These are phyloP conservation scores for Termitomyces sp. DNA, from an alignment of 768 basidiomycete genomes.

Conservation along the genomic window DNA sequence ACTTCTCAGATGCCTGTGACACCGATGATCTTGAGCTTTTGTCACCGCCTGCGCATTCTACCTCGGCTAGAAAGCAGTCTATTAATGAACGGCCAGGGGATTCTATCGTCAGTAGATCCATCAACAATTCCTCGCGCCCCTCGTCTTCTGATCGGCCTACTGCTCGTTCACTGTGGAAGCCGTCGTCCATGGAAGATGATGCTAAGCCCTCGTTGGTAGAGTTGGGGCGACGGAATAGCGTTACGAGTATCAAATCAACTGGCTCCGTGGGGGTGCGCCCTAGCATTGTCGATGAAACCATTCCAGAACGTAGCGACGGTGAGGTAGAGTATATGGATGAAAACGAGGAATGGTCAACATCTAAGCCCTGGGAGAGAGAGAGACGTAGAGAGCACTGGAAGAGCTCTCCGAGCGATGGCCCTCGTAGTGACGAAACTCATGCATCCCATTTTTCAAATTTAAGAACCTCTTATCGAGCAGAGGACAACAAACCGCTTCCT, in stretches of 20 bases:
- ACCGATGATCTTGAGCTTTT: conserved; percentile 20
- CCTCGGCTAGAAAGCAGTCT: conserved; percentile 8
- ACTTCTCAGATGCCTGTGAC: conserved; percentile 2
- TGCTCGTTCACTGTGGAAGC: conserved; percentile 40
- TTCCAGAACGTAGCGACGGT: conserved; percentile 29
- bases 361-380: conserved; percentile 15
- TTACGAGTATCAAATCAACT: conserved; percentile 42
- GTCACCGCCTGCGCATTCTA: conserved; percentile 14
- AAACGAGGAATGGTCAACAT: conserved; percentile 8
- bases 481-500: conserved; percentile 3
- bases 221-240: conserved; percentile 42
- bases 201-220: conserved; percentile 32
- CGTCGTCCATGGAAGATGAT: conserved; percentile 41
- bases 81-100: neutral
- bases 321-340: conserved; percentile 8
- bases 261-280: conserved; percentile 36
- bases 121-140: conserved; percentile 9
- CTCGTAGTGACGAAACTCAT: conserved; percentile 10
- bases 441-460: conserved; percentile 1
- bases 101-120: conserved; percentile 5
- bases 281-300: conserved; percentile 33
- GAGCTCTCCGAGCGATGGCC: conserved; percentile 15
- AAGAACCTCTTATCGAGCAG: conserved; percentile 6
- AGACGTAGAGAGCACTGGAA: conserved; percentile 17
- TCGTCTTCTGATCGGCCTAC: conserved; percentile 25